Conservation (phyloP, 805 yeast species). For the Kluyveromyces aestuarii region DNA sequence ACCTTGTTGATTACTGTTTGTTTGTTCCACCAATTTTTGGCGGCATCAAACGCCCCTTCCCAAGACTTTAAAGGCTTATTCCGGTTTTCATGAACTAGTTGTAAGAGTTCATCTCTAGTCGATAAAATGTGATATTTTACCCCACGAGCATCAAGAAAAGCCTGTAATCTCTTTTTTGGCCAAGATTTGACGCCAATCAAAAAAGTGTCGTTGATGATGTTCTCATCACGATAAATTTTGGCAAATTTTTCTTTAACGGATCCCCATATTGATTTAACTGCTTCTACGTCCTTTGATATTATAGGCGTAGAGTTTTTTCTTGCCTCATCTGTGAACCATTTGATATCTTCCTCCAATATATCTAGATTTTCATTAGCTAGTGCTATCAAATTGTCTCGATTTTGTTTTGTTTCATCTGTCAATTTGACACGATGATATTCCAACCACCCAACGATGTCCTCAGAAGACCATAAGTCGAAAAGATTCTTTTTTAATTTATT, state of each 20-base stretch:
- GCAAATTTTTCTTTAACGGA: slow-evolving; percentile 8
- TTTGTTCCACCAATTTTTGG: slow-evolving; percentile 10
- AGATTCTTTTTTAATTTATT: slow-evolving; percentile 35
- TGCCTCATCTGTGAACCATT: slow-evolving; percentile 28
- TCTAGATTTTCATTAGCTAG: slow-evolving; percentile 29
- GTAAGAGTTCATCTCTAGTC: slow-evolving; percentile 32
- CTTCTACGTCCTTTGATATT: slow-evolving; percentile 28
- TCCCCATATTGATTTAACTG: slow-evolving; percentile 20
- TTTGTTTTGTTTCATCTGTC: slow-evolving; percentile 26
- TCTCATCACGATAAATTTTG: slow-evolving; percentile 21
- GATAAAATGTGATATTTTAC: slow-evolving; percentile 33
- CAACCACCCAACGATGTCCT: slow-evolving; percentile 49
- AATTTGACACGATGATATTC: slow-evolving; percentile 35
- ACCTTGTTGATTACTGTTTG: slow-evolving; percentile 8
- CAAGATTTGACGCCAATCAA: slow-evolving; percentile 37
- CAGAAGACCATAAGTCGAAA: slow-evolving; percentile 43
- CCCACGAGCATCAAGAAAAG: slow-evolving; percentile 34
- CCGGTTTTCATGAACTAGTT: slow-evolving; percentile 32
- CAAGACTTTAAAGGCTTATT: slow-evolving; percentile 28
- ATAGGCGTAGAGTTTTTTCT: slow-evolving; percentile 28
- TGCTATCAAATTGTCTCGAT: slow-evolving; percentile 30
- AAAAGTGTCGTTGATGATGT: slow-evolving; percentile 37
- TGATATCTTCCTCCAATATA: slow-evolving; percentile 32
- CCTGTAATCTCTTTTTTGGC: slow-evolving; percentile 37
- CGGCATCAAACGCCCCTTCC: slow-evolving; percentile 14